Evolutionary conservation across 139 green algal genomes (phyloP), one percentile per base, ranked within the genome.

Genomic region (Ettlia oleoabundans): DNA sequence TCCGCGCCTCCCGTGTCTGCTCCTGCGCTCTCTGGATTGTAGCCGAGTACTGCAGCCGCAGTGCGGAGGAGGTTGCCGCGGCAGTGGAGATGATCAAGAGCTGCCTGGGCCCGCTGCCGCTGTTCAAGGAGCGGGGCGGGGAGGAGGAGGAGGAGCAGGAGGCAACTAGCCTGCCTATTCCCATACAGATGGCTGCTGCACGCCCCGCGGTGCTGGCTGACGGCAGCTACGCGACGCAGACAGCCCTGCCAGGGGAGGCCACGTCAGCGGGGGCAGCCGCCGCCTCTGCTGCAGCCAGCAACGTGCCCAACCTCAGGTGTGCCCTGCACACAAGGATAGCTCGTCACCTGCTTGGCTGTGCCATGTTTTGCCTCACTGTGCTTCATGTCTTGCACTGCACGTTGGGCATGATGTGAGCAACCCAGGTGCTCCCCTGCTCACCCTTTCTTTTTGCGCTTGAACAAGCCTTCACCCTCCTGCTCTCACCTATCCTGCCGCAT

Each of bases 161-260:
- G 9, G 63, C 77, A 37, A 24, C 61, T 33, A 42, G 67, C 42
- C 51, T 83, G 53, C 82, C 78, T 38, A 82, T 86, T 32, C 66
- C 82, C 64, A 77, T 87, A 26, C 82, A 67, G 41, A 33, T 86
- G 30, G 71, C 66, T 19, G 81, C 80, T 8, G 52, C 86, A 9
- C 91, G 95, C 5, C 97, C 96, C 26, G 93, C 89, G 9, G 96
- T 99, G 72, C 92, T 99, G 43, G 93, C 97, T 22, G 97, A 99
- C 81, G 97, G 97, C 64, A 97, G 93, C 10, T 99, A 99, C 86
- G 97, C 97, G 37, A 98, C 96, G 10, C 95, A 99, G 89, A 86
- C 86, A 51, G 86, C 85, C 28, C 71, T 87, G 65, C 76, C 85
- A 6, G 85, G 81, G 13, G 55, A 41, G 21, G 26, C 64, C 6